phyloP scores from a whole-genome alignment of 1,284 basidiomycete species.

The Ustilago shanxiensis region DNA sequence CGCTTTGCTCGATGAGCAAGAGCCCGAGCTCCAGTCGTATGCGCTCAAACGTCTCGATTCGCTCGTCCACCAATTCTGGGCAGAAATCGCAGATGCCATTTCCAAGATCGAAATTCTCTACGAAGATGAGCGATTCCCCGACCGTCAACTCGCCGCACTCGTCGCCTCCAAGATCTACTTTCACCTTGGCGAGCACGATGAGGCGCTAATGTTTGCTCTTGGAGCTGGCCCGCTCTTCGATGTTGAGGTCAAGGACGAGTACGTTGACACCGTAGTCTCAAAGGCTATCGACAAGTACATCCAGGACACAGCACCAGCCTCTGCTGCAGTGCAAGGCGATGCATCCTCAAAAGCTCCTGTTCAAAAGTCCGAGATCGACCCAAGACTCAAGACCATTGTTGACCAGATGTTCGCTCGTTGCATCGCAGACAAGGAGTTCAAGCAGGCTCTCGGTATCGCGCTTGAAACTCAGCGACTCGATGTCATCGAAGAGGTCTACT shows the following conservation, averaged over 20 bases:
- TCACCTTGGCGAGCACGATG: conserved; percentile 68
- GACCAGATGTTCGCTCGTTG: conserved; percentile 69
- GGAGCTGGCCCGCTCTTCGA: conserved; percentile 67
- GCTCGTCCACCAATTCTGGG: conserved; percentile 68
- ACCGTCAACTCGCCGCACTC: conserved; percentile 67
- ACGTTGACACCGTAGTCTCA: conserved; percentile 68
- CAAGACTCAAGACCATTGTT: conserved; percentile 63
- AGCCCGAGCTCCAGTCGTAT: conserved; percentile 67
- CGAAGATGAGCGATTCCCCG: conserved; percentile 64
- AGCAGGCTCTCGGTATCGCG: conserved; percentile 68
- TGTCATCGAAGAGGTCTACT: conserved; percentile 66
- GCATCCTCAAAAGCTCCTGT: conserved; percentile 17
- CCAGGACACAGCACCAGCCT: conserved; percentile 28
- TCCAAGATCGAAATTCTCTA: conserved; percentile 68
- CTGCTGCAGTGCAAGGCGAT: conserved; percentile 22
- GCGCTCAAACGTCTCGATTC: conserved; percentile 67
- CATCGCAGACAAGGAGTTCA: conserved; percentile 64
- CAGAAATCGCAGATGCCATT: conserved; percentile 69
- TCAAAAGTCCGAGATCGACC: conserved; percentile 36
- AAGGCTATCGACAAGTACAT: conserved; percentile 70
- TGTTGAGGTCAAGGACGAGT: conserved; percentile 67
- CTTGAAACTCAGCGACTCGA: conserved; percentile 67
- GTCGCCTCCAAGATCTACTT: conserved; percentile 70
- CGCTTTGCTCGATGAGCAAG: conserved; percentile 67
- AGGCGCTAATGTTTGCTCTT: conserved; percentile 69